Percentiles rank a stretch among this genome's conserved stretches.
Evolutionary conservation across 2,329 filamentous ascomycete species (phyloP).

Genomic region (Meredithiella fracta): DNA sequence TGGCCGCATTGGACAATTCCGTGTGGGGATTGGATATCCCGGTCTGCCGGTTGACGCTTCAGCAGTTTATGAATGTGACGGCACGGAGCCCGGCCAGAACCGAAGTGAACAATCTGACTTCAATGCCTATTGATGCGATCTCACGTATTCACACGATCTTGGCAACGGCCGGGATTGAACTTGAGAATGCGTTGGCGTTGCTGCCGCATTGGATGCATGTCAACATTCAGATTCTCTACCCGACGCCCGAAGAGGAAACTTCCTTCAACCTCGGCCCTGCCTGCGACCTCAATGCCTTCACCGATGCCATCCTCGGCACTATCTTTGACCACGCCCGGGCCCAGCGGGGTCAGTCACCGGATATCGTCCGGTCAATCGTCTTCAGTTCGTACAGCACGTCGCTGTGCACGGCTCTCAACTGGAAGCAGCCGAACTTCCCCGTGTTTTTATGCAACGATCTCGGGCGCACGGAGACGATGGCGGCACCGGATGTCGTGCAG

Average conservation of each 20-base stretch:
- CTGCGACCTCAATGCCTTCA: slow-evolving; percentile 70
- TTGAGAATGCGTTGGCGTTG: slow-evolving; percentile 58
- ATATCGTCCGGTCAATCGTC: slow-evolving; percentile 69
- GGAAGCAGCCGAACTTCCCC: slow-evolving; percentile 98
- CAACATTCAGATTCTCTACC: slow-evolving; percentile 85
- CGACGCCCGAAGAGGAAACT: slow-evolving; percentile 57
- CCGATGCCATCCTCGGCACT: slow-evolving; percentile 64
- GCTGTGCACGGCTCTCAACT: slow-evolving; percentile 87
- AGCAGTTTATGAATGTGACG: slow-evolving; percentile 48
- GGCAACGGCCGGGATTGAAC: slow-evolving; percentile 58
- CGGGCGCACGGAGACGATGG: slow-evolving; percentile 32
- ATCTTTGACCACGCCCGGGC: slow-evolving; percentile 82
- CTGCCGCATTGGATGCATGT: slow-evolving; percentile 70
- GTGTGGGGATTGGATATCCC: slow-evolving; percentile 67
- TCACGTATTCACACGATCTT: slow-evolving; percentile 55
- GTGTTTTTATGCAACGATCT: slow-evolving; percentile 92
- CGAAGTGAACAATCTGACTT: slow-evolving; percentile 28
- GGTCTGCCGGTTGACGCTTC: slow-evolving; percentile 59
- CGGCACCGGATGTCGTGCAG: slow-evolving; percentile 23
- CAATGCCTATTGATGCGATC: slow-evolving; percentile 36
- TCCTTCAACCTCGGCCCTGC: slow-evolving; percentile 53
- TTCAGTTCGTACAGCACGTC: slow-evolving; percentile 87
- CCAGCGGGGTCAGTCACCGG: slow-evolving; percentile 46
- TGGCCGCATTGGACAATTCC: slow-evolving; percentile 72
- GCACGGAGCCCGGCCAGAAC: slow-evolving; percentile 26